Percentiles rank a stretch among this genome's conserved stretches.
phyloP scores from a whole-genome alignment of 306 rosid genomes.

The Argentina anserina region DNA sequence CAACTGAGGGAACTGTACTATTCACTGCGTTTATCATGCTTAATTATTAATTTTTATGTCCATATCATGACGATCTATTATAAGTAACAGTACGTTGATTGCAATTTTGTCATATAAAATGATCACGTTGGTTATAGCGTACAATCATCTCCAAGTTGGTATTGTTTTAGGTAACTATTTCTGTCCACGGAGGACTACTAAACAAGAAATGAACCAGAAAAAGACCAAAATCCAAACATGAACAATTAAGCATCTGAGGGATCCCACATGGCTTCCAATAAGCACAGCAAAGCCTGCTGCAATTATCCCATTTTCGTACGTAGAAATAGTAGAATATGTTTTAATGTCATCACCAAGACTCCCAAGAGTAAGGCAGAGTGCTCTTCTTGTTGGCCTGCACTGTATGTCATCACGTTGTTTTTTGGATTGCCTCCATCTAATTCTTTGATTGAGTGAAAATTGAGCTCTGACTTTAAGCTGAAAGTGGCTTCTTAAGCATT shows the following conservation, averaged over 20 bases:
- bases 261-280: conserved; percentile 10
- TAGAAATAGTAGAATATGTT: neutral
- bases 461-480: neutral
- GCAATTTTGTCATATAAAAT: conserved; percentile 13
- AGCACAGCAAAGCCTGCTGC: conserved; percentile 4
- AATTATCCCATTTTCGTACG: conserved; percentile 1
- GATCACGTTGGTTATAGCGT: neutral
- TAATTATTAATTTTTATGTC: conserved; percentile 4
- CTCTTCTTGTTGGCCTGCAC: conserved; percentile 3
- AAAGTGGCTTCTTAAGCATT: neutral
- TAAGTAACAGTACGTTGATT: neutral
- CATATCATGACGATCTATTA: neutral
- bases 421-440: neutral
- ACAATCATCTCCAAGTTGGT: conserved; percentile 11
- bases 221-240: conserved; percentile 2
- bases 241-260: conserved; percentile 12
- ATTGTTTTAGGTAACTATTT: conserved; percentile 7
- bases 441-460: neutral
- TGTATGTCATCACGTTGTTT: neutral
- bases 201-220: neutral
- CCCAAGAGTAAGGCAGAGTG: neutral
- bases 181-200: neutral
- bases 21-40: conserved; percentile 3
- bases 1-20: neutral
- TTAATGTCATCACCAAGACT: neutral